Evolutionary conservation across 164 flowering plant genomes (phyloP), one percentile per base, ranked within the genome.

Genomic region (Macadamia integrifolia): DNA sequence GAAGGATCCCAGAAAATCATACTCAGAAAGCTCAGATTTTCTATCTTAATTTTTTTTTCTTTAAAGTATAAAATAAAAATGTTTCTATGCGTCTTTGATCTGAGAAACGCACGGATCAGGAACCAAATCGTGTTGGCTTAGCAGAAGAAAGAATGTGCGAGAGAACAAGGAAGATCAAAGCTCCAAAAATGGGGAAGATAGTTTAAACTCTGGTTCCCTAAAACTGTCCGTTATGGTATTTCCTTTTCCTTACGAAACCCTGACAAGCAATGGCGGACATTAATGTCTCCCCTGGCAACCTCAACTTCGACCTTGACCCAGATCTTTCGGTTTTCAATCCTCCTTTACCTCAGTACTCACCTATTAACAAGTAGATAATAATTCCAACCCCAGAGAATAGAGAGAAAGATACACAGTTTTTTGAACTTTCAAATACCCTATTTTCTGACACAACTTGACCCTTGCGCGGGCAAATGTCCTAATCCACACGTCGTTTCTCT

Each of bases 1-100:
- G 59, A 72, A 72, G 68, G 66, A 75, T 70, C 68, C 74, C 9
- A 17, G 31, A 10, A 74, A 71, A 65, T 70, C 67, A 65, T 69
- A 6, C 12, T 17, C 23, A 28, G 46, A 58, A 68, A 44, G 11
- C 63, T 42, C 9, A 52, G 55, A 44, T 52, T 61, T 30, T 6
- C 44, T 48, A 44, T 12, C 17, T 53, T 30, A 11, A 30, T 14
- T 23, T 23, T 23, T 23, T 23, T 23, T 23, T 23, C 0, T 23
- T 23, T 0, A 23, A 43, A 18, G 58, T 48, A 29, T 12, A 23
- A 6, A 46, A 58, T 2, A 59, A 43, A 28, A 17, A 23, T 14
- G 9, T 43, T 9, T 9, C 31, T 2, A 18, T 43, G 43, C 50
- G n/a, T 43, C 15, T 9, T 15, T 17, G 55, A 63, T 23, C 55